Base-by-base conservation (phyloP, 2,329 filamentous ascomycete genomes). In the Fusarium virguliforme region DNA sequence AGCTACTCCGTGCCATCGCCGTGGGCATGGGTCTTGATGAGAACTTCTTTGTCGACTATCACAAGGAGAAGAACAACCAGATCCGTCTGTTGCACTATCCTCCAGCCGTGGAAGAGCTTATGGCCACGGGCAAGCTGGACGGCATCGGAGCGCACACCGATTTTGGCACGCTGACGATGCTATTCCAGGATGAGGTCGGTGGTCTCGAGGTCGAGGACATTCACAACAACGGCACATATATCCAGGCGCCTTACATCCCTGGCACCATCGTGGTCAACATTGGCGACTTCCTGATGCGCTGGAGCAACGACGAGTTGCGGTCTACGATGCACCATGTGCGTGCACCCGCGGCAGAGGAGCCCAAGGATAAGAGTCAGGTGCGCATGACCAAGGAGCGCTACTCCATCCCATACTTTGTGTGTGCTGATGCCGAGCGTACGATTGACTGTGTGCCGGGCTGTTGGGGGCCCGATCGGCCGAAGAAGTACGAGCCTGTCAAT, bases 1-100 rank as follows among this genome's bases (percentile, higher is more conserved):
- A 93, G 69, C 86, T 95, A 32, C 94, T 95, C 91, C 86, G 90
- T 4, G 92, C 92, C 26, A 92, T 95, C 65, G 92, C 92, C 1
- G 81, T 94, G 10, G 92, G 91, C 0, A 88, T 95, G 87, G 90
- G 87, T 1, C 83, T 94, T 6, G 85, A 89, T 0, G 86, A 89
- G 72, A 76, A 76, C 12, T 95, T 90, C 84, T 97, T 97, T 74
- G 92, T 96, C 75, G 76, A 79, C 15, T 78, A 85, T 57, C 88
- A 90, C 76, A 83, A 82, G 26, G 84, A 85, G 0, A 81, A 85
- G 67, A 86, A 89, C 70, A 89, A 89, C 70, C 88, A 90, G 65
- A 79, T 90, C 6, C 84, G 89, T 2, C 76, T 91, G 40, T 80
- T 91, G 38, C 88, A 90, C 75, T 91, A 81, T 41, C 79, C 79